Evolutionary conservation across 805 yeast genomes (phyloP).

Genomic region (Candida stauntonica): DNA sequence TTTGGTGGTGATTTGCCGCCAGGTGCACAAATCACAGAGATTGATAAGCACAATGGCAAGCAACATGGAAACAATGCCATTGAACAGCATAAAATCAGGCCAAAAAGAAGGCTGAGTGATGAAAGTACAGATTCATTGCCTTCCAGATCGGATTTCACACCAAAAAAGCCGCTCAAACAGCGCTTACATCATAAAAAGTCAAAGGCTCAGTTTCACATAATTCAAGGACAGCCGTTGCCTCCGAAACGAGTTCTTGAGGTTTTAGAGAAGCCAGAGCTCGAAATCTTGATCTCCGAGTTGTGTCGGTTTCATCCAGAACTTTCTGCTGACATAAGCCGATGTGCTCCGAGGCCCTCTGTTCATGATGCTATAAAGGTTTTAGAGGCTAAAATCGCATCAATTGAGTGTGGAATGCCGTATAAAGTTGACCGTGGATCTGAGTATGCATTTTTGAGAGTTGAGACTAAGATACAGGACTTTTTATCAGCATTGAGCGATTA

Average conservation of each 20-base stretch:
- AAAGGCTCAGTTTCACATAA: slow-evolving; percentile 12
- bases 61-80: background rate
- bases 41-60: slow-evolving; percentile 1
- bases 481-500: slow-evolving; percentile 69
- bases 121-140: slow-evolving; percentile 3
- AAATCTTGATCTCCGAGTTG: slow-evolving; percentile 46
- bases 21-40: no score
- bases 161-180: no score
- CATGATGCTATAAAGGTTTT: slow-evolving; percentile 48
- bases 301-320: slow-evolving; percentile 62
- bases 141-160: no score
- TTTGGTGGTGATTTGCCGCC: no score
- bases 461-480: slow-evolving; percentile 63
- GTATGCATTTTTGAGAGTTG: slow-evolving; percentile 71
- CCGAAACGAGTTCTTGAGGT: slow-evolving; percentile 63
- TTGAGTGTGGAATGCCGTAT: slow-evolving; percentile 59
- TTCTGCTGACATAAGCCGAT: slow-evolving; percentile 39
- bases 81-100: no score
- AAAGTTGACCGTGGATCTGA: slow-evolving; percentile 70
- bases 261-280: slow-evolving; percentile 53
- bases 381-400: slow-evolving; percentile 33
- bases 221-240: slow-evolving; percentile 58
- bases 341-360: slow-evolving; percentile 58
- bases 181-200: slow-evolving; percentile 3
- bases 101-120: slow-evolving; percentile 3